These are phyloP conservation scores for Raffaelea albimanens DNA, from an alignment of 2,329 filamentous ascomycete species.

Conservation along the genomic window DNA sequence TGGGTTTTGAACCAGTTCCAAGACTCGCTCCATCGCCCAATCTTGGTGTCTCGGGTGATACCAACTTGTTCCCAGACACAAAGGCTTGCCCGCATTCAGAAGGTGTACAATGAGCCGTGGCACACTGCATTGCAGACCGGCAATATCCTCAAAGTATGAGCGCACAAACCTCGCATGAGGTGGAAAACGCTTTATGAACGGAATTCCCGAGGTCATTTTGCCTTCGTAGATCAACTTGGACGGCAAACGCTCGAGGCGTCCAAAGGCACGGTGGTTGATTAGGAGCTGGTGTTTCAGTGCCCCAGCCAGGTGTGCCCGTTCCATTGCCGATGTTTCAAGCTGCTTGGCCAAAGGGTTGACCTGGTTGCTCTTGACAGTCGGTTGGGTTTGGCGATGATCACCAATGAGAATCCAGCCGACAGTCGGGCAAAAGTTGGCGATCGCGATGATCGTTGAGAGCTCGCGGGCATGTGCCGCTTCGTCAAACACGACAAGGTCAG, in stretches of 20 bases:
- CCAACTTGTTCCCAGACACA: slow-evolving; percentile 24
- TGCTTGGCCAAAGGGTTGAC: slow-evolving; percentile 13
- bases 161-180: slow-evolving; percentile 10
- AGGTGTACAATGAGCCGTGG: slow-evolving; percentile 27
- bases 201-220: slow-evolving; percentile 25
- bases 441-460: slow-evolving; percentile 32
- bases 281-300: slow-evolving; percentile 15
- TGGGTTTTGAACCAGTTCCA: slow-evolving; percentile 20
- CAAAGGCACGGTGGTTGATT: slow-evolving; percentile 20
- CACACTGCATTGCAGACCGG: slow-evolving; percentile 14
- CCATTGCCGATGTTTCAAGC: slow-evolving; percentile 17
- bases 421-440: slow-evolving; percentile 31
- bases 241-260: slow-evolving; percentile 26
- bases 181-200: slow-evolving; percentile 9
- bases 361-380: slow-evolving; percentile 23
- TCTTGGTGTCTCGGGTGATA: slow-evolving; percentile 29
- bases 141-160: slow-evolving; percentile 11
- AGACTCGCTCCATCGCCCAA: slow-evolving; percentile 25
- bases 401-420: slow-evolving; percentile 35
- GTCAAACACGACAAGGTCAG: slow-evolving; percentile 79
- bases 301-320: slow-evolving; percentile 15
- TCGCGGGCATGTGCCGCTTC: slow-evolving; percentile 46
- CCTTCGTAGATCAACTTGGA: slow-evolving; percentile 31
- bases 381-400: slow-evolving; percentile 33
- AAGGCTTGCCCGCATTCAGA: slow-evolving; percentile 1